Conservation (phyloP, 2,329 filamentous ascomycete species). For the Blastomyces percursus region DNA sequence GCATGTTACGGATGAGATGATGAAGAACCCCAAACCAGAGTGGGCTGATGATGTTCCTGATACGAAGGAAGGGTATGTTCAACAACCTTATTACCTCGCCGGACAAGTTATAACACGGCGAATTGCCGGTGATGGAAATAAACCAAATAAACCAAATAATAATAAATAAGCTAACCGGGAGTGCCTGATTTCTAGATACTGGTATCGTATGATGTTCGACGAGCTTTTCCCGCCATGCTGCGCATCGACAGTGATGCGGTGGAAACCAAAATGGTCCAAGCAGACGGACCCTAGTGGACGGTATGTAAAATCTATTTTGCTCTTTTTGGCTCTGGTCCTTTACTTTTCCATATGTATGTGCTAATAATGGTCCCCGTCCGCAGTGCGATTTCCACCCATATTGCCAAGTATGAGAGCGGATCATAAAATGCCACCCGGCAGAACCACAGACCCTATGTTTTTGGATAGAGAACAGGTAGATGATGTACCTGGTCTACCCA, state of each 20-base stretch:
- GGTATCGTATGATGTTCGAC: constrained; percentile 98
- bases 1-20: constrained; percentile 90
- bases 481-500: background rate
- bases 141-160: too few relatives aligned
- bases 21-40: constrained; percentile 95
- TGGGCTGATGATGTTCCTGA: constrained; percentile 91
- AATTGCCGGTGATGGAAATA: too few relatives aligned
- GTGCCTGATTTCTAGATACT: constrained; percentile 51
- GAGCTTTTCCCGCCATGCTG: constrained; percentile 93
- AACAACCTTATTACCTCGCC: background rate
- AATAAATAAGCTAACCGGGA: constrained; percentile 1
- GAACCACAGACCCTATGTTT: background rate
- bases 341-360: background rate
- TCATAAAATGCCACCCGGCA: background rate
- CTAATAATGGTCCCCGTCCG: constrained; percentile 14
- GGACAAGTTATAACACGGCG: too few relatives aligned
- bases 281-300: constrained; percentile 91
- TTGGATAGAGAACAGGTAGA: background rate
- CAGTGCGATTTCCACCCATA: constrained; percentile 66
- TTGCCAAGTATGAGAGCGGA: constrained; percentile 57
- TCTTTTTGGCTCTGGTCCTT: background rate
- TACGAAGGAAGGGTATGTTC: constrained; percentile 79
- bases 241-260: constrained; percentile 86
- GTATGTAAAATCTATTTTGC: constrained; percentile 36
- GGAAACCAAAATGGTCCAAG: constrained; percentile 95